These are phyloP conservation scores for Beauveria brongniartii DNA, from an alignment of 2,329 filamentous ascomycete species.

Conservation along the genomic window DNA sequence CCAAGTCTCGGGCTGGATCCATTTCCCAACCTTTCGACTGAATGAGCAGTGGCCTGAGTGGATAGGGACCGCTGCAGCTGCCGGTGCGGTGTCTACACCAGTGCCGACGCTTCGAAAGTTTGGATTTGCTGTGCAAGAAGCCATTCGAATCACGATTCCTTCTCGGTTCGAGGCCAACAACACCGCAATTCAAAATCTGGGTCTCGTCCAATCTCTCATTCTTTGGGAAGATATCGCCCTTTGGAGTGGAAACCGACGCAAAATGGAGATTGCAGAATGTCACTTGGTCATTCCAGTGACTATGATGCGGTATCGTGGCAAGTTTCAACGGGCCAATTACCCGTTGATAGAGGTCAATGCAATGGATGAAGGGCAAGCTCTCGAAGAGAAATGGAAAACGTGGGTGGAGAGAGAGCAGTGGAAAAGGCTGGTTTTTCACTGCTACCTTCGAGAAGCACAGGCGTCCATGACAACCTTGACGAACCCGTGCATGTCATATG, in stretches of 20 bases:
- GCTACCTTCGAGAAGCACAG: constrained; percentile 58
- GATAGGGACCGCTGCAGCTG: constrained; percentile 49
- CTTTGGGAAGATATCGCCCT: constrained; percentile 42
- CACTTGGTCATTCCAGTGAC: constrained; percentile 37
- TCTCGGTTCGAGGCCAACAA: constrained; percentile 42
- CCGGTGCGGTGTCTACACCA: constrained; percentile 52
- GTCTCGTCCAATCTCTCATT: constrained; percentile 41
- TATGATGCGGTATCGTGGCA: constrained; percentile 48
- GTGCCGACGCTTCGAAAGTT: constrained; percentile 52
- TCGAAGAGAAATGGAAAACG: constrained; percentile 57
- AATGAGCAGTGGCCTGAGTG: constrained; percentile 50
- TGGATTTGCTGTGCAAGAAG: constrained; percentile 47
- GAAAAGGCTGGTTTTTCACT: constrained; percentile 58
- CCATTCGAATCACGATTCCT: constrained; percentile 31
- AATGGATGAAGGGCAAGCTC: constrained; percentile 45
- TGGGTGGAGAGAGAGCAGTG: constrained; percentile 60
- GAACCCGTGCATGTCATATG: constrained; percentile 59
- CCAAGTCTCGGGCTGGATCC: constrained; percentile 52
- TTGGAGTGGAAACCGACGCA: constrained; percentile 47
- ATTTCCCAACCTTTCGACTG: constrained; percentile 50
- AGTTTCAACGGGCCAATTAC: constrained; percentile 50
- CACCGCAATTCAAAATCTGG: constrained; percentile 35
- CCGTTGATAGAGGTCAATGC: constrained; percentile 40
- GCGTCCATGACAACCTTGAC: constrained; percentile 59
- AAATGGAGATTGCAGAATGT: constrained; percentile 49